A percentile compares a stretch with the other conserved stretches of the same genome.
Conservation (phyloP, 2,329 filamentous ascomycete species). For the Neodidymelliopsis sp. region DNA sequence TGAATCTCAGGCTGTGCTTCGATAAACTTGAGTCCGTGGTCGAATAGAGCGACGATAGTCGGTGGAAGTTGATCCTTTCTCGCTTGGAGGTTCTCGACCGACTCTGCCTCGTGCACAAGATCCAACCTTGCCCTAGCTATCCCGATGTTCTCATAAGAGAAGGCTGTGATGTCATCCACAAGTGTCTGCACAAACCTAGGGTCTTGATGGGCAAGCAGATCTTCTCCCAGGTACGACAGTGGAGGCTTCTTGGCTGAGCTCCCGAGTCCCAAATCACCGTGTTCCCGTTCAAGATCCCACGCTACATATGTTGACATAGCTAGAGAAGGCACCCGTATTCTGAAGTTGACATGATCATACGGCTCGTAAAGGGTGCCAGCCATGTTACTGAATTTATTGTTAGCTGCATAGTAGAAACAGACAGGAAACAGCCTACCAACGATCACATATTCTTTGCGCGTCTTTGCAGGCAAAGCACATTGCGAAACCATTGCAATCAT, state of each 20-base stretch:
- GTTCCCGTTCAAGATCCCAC: slow-evolving; percentile 31
- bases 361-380: slow-evolving; percentile 4
- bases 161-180: slow-evolving; percentile 12
- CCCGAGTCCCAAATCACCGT: slow-evolving; percentile 26
- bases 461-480: slow-evolving; percentile 21
- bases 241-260: slow-evolving; percentile 18
- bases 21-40: slow-evolving; percentile 21
- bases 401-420: neutral
- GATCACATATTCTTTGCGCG: slow-evolving; percentile 7
- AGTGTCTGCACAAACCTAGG: slow-evolving; percentile 8
- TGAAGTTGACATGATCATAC: slow-evolving; percentile 22
- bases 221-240: slow-evolving; percentile 19
- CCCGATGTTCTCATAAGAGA: slow-evolving; percentile 19
- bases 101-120: slow-evolving; percentile 21
- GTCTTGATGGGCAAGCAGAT: neutral
- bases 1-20: slow-evolving; percentile 9
- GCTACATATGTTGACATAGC: slow-evolving; percentile 19
- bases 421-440: slow-evolving; percentile 4
- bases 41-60: slow-evolving; percentile 29
- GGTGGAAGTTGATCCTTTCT: slow-evolving; percentile 25
- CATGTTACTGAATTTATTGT: neutral
- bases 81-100: slow-evolving; percentile 15
- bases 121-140: slow-evolving; percentile 29
- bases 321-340: slow-evolving; percentile 3
- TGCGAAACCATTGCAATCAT: slow-evolving; percentile 4